Conservation (phyloP, 2,329 filamentous ascomycete genomes). For the Colletotrichum caudatum region DNA sequence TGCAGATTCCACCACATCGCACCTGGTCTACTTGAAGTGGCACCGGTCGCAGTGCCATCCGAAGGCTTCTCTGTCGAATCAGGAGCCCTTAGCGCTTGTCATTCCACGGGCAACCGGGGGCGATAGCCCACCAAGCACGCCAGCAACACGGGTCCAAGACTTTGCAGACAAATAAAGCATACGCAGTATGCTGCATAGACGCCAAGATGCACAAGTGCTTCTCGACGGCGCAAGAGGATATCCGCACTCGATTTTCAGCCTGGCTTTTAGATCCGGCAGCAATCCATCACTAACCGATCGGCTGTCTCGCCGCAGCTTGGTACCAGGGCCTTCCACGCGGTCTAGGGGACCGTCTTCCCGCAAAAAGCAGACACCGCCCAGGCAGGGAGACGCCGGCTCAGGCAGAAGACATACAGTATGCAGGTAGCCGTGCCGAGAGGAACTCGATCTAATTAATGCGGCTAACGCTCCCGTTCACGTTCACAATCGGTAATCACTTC, state of each 20-base stretch:
- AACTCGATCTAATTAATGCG: slow-evolving; percentile 3
- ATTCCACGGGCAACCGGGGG: not conserved
- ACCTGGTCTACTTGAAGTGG: not conserved
- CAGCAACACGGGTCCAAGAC: not conserved
- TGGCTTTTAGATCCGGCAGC: slow-evolving; percentile 1
- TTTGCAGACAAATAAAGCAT: not conserved
- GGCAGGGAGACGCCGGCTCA: not conserved
- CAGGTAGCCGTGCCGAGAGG: slow-evolving; percentile 15
- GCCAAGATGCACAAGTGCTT: not conserved
- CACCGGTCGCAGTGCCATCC: slow-evolving; percentile 16
- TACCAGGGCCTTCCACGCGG: not conserved
- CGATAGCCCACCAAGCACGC: not conserved
- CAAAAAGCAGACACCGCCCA: not conserved
- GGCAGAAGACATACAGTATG: slow-evolving; percentile 22
- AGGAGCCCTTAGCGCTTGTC: not conserved
- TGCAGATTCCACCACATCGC: slow-evolving; percentile 24
- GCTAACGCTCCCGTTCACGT: not conserved
- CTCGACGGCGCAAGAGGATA: not conserved
- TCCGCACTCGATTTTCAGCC: no score
- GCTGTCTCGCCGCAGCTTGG: not conserved
- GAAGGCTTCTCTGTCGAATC: not conserved
- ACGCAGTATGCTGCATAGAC: not conserved
- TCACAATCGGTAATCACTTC: slow-evolving; percentile 2
- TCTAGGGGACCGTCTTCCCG: not conserved
- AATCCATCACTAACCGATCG: slow-evolving; percentile 1